These are phyloP conservation scores for Talaromyces marneffei DNA, from an alignment of 2,329 filamentous ascomycete genomes.

Conservation along the genomic window DNA sequence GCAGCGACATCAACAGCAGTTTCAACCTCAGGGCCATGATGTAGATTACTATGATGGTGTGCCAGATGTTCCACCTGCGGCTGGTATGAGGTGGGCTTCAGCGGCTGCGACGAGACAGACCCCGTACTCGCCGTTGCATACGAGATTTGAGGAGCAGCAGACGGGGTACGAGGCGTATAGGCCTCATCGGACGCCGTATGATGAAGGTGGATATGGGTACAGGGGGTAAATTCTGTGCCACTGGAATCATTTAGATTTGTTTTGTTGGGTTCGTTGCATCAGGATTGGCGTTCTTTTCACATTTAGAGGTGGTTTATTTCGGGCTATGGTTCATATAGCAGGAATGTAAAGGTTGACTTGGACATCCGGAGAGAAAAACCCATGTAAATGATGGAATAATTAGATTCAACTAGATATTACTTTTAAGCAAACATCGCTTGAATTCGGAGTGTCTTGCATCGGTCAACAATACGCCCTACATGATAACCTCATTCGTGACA, in stretches of 20 bases:
- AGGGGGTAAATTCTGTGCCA: neutral
- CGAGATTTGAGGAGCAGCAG: slow-evolving; percentile 17
- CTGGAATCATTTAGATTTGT: neutral
- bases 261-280: neutral
- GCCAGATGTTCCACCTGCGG: slow-evolving; percentile 19
- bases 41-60: slow-evolving; percentile 25
- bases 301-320: neutral
- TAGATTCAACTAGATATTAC: neutral
- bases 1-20: slow-evolving; percentile 13
- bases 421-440: neutral
- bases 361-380: neutral
- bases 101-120: slow-evolving; percentile 11
- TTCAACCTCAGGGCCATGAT: neutral
- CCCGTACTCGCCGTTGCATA: slow-evolving; percentile 17
- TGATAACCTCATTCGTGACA: slow-evolving; percentile 65
- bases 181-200: slow-evolving; percentile 5
- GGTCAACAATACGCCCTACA: slow-evolving; percentile 50
- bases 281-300: neutral
- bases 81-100: slow-evolving; percentile 16
- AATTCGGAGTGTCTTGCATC: neutral
- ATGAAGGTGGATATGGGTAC: slow-evolving; percentile 8
- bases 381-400: neutral
- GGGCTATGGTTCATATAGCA: neutral
- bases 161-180: slow-evolving; percentile 9
- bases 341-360: neutral